These are phyloP conservation scores for Tolypocladium inflatum DNA, from an alignment of 2,329 filamentous ascomycete genomes.

Conservation along the genomic window DNA sequence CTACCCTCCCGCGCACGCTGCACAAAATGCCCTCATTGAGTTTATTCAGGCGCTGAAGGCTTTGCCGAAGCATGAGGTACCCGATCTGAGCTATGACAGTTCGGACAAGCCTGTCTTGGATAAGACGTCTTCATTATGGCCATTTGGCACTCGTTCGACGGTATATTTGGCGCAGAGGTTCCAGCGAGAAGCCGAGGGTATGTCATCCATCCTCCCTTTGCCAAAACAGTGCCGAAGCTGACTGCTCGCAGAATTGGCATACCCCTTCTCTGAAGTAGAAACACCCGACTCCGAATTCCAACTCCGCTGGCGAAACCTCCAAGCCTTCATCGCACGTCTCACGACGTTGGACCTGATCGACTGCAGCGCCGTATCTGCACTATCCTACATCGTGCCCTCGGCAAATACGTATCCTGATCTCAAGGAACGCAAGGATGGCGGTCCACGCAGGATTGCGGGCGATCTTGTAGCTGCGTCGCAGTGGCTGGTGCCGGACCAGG, in stretches of 20 bases:
- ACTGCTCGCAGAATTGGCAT: slow-evolving; percentile 3
- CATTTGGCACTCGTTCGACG: neutral
- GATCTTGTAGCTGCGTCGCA: slow-evolving; percentile 5
- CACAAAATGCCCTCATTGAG: slow-evolving; percentile 2
- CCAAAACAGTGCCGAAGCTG: neutral
- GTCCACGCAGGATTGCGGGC: slow-evolving; percentile 3
- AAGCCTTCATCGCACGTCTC: slow-evolving; percentile 6
- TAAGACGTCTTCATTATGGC: slow-evolving; percentile 1
- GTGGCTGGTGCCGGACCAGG: slow-evolving; percentile 3
- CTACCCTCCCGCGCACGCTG: slow-evolving; percentile 2
- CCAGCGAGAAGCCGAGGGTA: slow-evolving; percentile 3
- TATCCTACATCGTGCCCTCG: slow-evolving; percentile 4
- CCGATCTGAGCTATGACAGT: slow-evolving; percentile 1
- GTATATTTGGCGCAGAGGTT: neutral
- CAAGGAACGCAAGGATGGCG: slow-evolving; percentile 1
- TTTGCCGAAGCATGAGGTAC: slow-evolving; percentile 3
- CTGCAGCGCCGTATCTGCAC: slow-evolving; percentile 4
- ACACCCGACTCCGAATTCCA: slow-evolving; percentile 2
- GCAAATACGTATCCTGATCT: slow-evolving; percentile 4
- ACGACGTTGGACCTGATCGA: slow-evolving; percentile 3
- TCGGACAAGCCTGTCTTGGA: neutral
- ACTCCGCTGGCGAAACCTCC: slow-evolving; percentile 6
- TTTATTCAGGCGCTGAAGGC: neutral
- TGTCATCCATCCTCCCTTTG: neutral
- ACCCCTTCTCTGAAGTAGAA: slow-evolving; percentile 7